A percentile compares a stretch with the other conserved stretches of the same genome.
These are phyloP conservation scores for Petasospora fabianii DNA, from an alignment of 1,139 yeast species.

Conservation along the genomic window DNA sequence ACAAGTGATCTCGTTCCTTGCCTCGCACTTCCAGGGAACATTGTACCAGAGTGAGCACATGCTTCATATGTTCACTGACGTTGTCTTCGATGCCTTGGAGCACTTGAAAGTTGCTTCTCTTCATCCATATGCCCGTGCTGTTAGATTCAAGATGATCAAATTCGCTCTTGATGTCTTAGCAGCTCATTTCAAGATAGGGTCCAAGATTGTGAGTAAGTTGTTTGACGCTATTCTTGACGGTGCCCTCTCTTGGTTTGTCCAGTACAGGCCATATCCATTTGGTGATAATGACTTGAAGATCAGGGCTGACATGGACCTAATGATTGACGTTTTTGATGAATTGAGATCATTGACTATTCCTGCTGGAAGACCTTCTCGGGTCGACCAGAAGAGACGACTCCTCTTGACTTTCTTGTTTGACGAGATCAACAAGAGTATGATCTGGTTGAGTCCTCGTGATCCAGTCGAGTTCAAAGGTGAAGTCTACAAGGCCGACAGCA, in stretches of 20 bases:
- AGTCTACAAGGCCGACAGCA: slow-evolving; percentile 24
- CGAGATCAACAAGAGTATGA: slow-evolving; percentile 66
- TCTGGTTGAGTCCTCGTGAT: slow-evolving; percentile 75
- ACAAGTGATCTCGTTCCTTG: slow-evolving; percentile 61
- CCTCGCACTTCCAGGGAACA: slow-evolving; percentile 83
- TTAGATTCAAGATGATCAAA: slow-evolving; percentile 68
- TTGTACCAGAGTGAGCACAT: slow-evolving; percentile 70
- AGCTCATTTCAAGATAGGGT: slow-evolving; percentile 45
- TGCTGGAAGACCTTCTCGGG: slow-evolving; percentile 14
- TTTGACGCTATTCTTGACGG: slow-evolving; percentile 59
- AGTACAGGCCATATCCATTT: slow-evolving; percentile 66
- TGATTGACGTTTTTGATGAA: slow-evolving; percentile 47
- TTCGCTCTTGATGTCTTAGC: slow-evolving; percentile 65
- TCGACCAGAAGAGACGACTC: slow-evolving; percentile 47
- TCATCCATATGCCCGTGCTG: slow-evolving; percentile 78
- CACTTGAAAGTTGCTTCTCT: slow-evolving; percentile 58
- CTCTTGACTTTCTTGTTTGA: slow-evolving; percentile 64
- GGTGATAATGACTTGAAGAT: slow-evolving; percentile 77
- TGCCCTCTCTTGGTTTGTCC: slow-evolving; percentile 74
- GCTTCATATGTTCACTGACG: slow-evolving; percentile 63
- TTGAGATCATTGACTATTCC: slow-evolving; percentile 24
- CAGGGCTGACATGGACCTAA: slow-evolving; percentile 61
- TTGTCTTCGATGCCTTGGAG: slow-evolving; percentile 55
- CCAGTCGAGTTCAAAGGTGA: slow-evolving; percentile 37
- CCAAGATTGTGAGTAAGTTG: slow-evolving; percentile 43